These are phyloP conservation scores for Termitomyces sp. DNA, from an alignment of 768 basidiomycete species.

Conservation along the genomic window DNA sequence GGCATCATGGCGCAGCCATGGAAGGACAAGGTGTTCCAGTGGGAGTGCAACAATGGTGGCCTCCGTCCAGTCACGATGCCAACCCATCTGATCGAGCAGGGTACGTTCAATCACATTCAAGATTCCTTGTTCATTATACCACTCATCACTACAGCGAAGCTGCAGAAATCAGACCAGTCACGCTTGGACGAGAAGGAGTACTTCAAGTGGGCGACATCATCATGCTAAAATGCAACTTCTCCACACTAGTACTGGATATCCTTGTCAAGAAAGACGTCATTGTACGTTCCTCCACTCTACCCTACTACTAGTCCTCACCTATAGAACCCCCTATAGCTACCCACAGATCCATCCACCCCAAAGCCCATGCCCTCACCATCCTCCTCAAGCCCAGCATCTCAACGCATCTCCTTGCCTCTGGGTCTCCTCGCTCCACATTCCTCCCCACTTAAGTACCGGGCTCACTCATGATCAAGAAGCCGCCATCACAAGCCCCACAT, in stretches of 20 bases:
- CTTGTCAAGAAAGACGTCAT: constrained; percentile 27
- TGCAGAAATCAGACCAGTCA: constrained; percentile 41
- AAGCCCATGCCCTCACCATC: too few relatives aligned
- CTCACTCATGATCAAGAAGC: constrained; percentile 27
- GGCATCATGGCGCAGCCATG: too few relatives aligned
- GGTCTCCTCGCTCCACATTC: constrained; percentile 28
- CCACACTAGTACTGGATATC: constrained; percentile 29
- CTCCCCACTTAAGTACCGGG: constrained; percentile 24
- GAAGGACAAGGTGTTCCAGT: too few relatives aligned
- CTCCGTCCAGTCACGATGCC: too few relatives aligned
- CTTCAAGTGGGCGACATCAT: constrained; percentile 55
- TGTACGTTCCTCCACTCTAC: background rate
- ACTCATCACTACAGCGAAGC: constrained; percentile 29
- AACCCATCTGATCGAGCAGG: too few relatives aligned
- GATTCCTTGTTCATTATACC: too few relatives aligned
- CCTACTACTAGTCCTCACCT: too few relatives aligned
- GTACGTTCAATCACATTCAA: too few relatives aligned
- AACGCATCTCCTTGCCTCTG: constrained; percentile 33
- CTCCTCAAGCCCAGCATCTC: constrained; percentile 18
- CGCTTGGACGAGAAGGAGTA: constrained; percentile 43
- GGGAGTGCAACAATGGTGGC: too few relatives aligned
- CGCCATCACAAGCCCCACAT: constrained; percentile 41
- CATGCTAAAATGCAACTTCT: constrained; percentile 48
- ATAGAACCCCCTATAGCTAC: too few relatives aligned
- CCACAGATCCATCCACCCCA: too few relatives aligned